Conservation (phyloP, 106 monocot genomes). For the Dioscorea dumetorum region DNA sequence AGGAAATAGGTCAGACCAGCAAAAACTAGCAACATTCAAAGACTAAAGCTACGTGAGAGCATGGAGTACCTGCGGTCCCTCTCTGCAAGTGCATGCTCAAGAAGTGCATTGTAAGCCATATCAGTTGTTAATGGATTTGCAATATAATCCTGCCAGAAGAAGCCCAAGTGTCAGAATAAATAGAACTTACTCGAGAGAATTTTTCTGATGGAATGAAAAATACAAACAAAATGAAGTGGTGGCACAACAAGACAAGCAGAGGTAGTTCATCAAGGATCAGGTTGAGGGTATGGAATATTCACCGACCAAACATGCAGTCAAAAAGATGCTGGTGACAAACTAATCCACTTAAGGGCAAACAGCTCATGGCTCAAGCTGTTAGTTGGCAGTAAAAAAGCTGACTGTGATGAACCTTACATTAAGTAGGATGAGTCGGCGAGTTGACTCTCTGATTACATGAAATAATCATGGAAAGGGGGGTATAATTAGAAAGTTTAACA, state of each 20-base stretch:
- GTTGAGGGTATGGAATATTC: not conserved
- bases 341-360: too few species aligned
- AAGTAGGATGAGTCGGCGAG: too few species aligned
- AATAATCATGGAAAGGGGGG: too few species aligned
- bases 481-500: too few species aligned
- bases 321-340: too few species aligned
- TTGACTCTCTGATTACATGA: too few species aligned
- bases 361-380: too few species aligned
- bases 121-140: conserved; percentile 76
- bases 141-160: conserved; percentile 72
- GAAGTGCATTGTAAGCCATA: conserved; percentile 83
- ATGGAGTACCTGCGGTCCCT: conserved; percentile 79
- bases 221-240: not conserved
- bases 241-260: not conserved
- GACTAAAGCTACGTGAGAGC: not conserved
- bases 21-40: too few species aligned
- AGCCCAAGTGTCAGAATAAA: not conserved
- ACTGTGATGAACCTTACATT: too few species aligned
- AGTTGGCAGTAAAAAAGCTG: too few species aligned
- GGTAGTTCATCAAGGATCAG: not conserved
- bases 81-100: conserved; percentile 94
- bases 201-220: not conserved
- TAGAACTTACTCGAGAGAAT: not conserved
- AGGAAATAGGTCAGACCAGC: too few species aligned
- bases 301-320: not conserved